Evolutionary conservation across 257 asterid species (phyloP), one percentile per base, ranked within the genome.

Genomic region (Voacanga thouarsii): DNA sequence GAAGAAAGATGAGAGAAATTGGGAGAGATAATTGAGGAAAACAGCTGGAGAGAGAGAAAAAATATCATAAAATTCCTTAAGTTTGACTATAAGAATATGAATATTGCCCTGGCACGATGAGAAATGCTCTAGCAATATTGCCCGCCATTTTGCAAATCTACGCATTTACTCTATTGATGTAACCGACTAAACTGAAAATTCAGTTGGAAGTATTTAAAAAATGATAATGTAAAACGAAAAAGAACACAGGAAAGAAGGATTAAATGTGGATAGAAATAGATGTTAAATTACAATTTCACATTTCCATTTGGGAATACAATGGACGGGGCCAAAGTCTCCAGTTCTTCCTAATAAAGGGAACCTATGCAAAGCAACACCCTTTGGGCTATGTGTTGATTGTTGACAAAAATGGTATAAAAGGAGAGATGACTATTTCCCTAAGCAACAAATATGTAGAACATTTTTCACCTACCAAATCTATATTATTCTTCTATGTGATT

Each of bases 391-490:
- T 74, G 43, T 78, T 24, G 14, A 78, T 71, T 23, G 55, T 16
- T 9, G 43, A 60, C 43, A 33, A 51, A 1, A 23, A 28, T 3
- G 55, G 77, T 71, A 60, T 71, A 47, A 7, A 26, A 59, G 64
- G 77, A 37, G 23, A 61, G 21, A 23, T 45, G 9, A 12, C 77
- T 57, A 41, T 12, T 47, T 57, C 41, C 73, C 65, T 26, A 19
- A 30, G 44, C 21, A 12, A 78, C 21, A 6, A 44, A 75, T 76
- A 50, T 28, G 39, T 12, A 15, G 59, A 21, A 21, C 43, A 74
- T 45, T 71, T 50, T 26, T 72, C 74, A 47, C 73, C 63, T 37
- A 49, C 37, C 24, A 51, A 64, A 15, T 79, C 69, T 70, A 53
- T 56, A n/a, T 21, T 26, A 33, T 30, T 59, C 65, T 57, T 56